phyloP scores from a whole-genome alignment of 2,329 filamentous ascomycete species.

The Xylaria sp. region DNA sequence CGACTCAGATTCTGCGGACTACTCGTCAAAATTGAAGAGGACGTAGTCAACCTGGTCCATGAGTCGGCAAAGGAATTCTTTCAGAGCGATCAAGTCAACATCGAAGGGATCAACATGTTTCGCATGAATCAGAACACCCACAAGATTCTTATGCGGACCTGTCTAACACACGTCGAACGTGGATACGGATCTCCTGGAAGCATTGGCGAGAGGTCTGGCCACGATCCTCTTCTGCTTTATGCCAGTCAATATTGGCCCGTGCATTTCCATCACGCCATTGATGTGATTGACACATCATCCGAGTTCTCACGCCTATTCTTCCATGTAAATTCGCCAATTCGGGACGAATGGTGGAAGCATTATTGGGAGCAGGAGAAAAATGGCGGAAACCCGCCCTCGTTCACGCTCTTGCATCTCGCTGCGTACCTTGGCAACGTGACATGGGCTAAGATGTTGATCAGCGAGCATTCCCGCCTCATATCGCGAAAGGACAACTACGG shows the following conservation, averaged over 20 bases:
- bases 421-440: conserved; percentile 19
- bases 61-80: conserved; percentile 21
- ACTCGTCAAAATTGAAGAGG: conserved; percentile 16
- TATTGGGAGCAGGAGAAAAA: conserved; percentile 14
- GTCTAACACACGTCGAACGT: conserved; percentile 15
- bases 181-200: conserved; percentile 1
- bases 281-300: neutral
- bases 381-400: conserved; percentile 3
- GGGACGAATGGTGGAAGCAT: conserved; percentile 2
- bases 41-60: conserved; percentile 19
- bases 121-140: conserved; percentile 4
- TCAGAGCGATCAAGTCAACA: conserved; percentile 20
- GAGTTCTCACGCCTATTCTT: conserved; percentile 17
- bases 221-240: neutral
- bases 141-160: conserved; percentile 11
- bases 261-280: conserved; percentile 14
- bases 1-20: conserved; percentile 8
- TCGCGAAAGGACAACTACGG: conserved; percentile 21
- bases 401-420: conserved; percentile 25
- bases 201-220: neutral
- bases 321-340: neutral
- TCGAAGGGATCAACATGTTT: conserved; percentile 7
- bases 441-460: conserved; percentile 18
- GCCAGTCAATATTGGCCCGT: conserved; percentile 9
- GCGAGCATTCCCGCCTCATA: neutral